Base-by-base conservation (phyloP, 2,329 filamentous ascomycete genomes). In the Diaporthe vexans region DNA sequence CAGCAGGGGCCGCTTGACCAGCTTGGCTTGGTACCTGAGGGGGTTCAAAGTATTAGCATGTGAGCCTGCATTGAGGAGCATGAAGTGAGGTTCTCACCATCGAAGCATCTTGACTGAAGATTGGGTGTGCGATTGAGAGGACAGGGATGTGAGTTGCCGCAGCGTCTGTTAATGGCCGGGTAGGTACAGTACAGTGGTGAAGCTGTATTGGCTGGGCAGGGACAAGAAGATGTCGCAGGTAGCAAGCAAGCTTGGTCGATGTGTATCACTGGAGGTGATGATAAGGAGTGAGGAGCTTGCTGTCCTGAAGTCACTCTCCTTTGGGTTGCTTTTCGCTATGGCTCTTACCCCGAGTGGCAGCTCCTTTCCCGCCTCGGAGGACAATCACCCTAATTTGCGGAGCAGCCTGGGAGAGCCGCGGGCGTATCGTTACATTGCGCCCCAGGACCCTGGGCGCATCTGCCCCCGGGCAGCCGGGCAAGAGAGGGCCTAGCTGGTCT, bases 1-100 rank as follows among this genome's bases (percentile, higher is more conserved):
- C 80, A 98, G 91, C 79, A 98, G 87, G 75, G 96, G 96, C 81
- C 94, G 91, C 80, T 91, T 90, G 79, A 93, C 92, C 82, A 98
- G 88, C 84, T 91, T 94, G 81, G 91, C 88, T 85, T 97, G 95
- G 87, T 98, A 98, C 95, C 95, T 94, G 79, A 68, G 24, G 9
- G 69, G 24, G 9, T 17, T 15, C 21, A 13, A 9, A 13, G 37
- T 46, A 4, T 76, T 33, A 74, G 72, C 43, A 46, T n/a, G 10
- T 19, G 21, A 17, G 21, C 35, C n/a, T 24, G n/a, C 4, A 13
- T 33, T n/a, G 46, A n/a, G 21, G 29, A n/a, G 29, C 29, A 33
- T 11, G 37, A 17, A 11, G 13, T 52, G 46, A 67, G 63, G 46
- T 19, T 40, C 74, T 63, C 70, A 76, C 74, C 74, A 76, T 58